A percentile compares a stretch with the other conserved stretches of the same genome.
phyloP scores from a whole-genome alignment of 2,329 filamentous ascomycete genomes.

The Cladobotryum mycophilum region DNA sequence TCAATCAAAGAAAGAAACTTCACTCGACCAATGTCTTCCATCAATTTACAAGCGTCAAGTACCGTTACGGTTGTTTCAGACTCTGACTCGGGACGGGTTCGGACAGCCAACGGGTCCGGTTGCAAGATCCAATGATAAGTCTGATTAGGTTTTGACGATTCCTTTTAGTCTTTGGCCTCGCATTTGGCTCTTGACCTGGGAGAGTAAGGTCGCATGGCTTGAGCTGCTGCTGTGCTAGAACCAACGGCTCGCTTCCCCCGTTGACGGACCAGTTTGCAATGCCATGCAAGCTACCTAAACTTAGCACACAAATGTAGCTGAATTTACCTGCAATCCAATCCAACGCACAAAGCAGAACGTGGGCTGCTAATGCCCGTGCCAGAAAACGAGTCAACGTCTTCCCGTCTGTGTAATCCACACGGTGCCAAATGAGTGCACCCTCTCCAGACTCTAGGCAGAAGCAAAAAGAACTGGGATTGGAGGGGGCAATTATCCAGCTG shows the following conservation, averaged over 20 bases:
- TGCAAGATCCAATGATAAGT: too few species aligned
- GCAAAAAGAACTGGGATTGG: neutral
- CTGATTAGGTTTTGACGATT: neutral
- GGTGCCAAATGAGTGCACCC: neutral
- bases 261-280: neutral
- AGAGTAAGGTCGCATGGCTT: neutral
- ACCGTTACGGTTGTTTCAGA: neutral
- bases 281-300: neutral
- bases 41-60: too few species aligned
- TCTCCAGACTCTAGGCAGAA: neutral
- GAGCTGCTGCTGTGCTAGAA: neutral
- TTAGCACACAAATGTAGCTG: too few species aligned
- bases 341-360: too few species aligned
- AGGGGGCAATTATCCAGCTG: neutral
- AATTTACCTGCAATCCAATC: neutral
- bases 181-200: too few species aligned
- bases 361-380: neutral
- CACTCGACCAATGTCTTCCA: too few species aligned
- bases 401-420: too few species aligned
- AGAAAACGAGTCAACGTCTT: neutral
- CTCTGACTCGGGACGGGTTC: constrained; percentile 1
- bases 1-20: too few species aligned
- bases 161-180: neutral
- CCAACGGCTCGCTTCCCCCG: neutral
- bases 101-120: neutral